Evolutionary conservation across 805 yeast genomes (phyloP).

Genomic region (Candida hungchunana): DNA sequence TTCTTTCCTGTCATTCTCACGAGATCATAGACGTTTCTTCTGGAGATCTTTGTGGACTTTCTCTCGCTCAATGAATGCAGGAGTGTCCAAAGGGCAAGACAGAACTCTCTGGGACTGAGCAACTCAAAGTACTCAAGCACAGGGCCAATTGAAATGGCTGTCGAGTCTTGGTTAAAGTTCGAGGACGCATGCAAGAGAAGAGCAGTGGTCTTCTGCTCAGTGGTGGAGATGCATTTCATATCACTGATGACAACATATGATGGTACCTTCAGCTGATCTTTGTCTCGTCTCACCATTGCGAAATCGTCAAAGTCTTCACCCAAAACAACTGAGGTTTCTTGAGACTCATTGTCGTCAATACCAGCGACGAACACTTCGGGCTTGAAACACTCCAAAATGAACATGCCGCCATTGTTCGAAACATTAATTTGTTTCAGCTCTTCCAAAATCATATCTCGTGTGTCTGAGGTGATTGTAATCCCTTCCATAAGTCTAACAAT

Average conservation of each 20-base stretch:
- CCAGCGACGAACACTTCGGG: background rate
- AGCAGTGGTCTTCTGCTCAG: slow-evolving; percentile 12
- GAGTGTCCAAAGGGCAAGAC: background rate
- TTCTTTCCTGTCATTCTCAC: slow-evolving; percentile 19
- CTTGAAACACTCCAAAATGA: slow-evolving; percentile 16
- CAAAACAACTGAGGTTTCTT: background rate
- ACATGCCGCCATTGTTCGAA: slow-evolving; percentile 16
- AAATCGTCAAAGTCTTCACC: slow-evolving; percentile 22
- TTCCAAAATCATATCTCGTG: slow-evolving; percentile 1
- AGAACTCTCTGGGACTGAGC: slow-evolving; percentile 5
- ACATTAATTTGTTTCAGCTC: slow-evolving; percentile 6
- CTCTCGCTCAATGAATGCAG: background rate
- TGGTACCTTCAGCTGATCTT: background rate
- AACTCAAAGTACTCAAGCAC: slow-evolving; percentile 12
- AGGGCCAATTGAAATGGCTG: slow-evolving; percentile 11
- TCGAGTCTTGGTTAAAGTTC: slow-evolving; percentile 6
- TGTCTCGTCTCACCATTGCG: slow-evolving; percentile 21
- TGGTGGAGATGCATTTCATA: slow-evolving; percentile 5
- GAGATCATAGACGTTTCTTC: slow-evolving; percentile 1
- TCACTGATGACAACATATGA: slow-evolving; percentile 5
- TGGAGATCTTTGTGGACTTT: background rate
- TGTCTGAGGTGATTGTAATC: slow-evolving; percentile 4
- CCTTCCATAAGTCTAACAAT: slow-evolving; percentile 13
- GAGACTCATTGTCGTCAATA: background rate
- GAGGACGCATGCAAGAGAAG: slow-evolving; percentile 9